Evolutionary conservation across 805 yeast species (phyloP).

Genomic region (Sugiyamaella floridensis): DNA sequence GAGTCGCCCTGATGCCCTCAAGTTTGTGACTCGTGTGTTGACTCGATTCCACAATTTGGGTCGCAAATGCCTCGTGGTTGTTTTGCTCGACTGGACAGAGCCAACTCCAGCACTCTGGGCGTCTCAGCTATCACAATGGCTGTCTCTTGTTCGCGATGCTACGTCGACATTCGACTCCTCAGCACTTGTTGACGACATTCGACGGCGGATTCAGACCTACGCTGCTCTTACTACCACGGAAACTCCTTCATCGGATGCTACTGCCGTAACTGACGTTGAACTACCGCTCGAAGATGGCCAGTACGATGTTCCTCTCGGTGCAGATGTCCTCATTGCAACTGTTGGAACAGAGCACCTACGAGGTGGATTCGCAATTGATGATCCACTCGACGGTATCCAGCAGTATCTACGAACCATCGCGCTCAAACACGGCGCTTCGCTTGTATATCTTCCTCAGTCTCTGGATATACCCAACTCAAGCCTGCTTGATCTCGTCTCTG

Average conservation of each 20-base stretch:
- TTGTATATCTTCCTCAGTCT: slow-evolving; percentile 11
- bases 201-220: slow-evolving; percentile 14
- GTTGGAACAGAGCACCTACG: slow-evolving; percentile 17
- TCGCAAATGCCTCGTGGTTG: slow-evolving; percentile 5
- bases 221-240: slow-evolving; percentile 4
- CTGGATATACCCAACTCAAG: slow-evolving; percentile 4
- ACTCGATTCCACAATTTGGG: neutral
- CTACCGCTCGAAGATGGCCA: slow-evolving; percentile 27
- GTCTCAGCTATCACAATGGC: slow-evolving; percentile 15
- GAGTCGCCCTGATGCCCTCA: slow-evolving; percentile 7
- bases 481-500: slow-evolving; percentile 16
- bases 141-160: slow-evolving; percentile 11
- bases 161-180: slow-evolving; percentile 9
- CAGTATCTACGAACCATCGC: slow-evolving; percentile 26
- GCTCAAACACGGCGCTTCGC: slow-evolving; percentile 15
- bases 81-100: slow-evolving; percentile 15
- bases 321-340: slow-evolving; percentile 21
- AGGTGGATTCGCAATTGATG: slow-evolving; percentile 15
- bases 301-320: slow-evolving; percentile 25
- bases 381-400: slow-evolving; percentile 25
- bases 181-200: neutral
- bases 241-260: neutral
- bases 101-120: slow-evolving; percentile 16
- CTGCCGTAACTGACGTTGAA: slow-evolving; percentile 9
- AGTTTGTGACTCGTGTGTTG: slow-evolving; percentile 14